Base-by-base conservation (phyloP, 352 stramenopile species). In the Aphanomyces euteiches region DNA sequence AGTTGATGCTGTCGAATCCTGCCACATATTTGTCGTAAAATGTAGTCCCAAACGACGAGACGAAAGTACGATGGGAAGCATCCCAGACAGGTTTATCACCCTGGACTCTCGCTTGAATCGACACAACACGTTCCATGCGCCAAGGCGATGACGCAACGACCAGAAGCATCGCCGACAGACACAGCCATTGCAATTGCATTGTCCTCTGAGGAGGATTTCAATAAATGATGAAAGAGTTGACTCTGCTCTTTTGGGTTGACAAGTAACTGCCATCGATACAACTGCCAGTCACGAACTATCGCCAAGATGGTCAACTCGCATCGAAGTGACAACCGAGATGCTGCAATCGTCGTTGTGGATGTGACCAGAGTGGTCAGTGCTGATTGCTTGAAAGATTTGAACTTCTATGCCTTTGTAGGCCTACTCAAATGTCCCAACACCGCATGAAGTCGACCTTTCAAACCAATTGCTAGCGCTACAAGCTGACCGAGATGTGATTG, bases 1-100 rank as follows among this genome's bases (percentile, higher is more conserved):
- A 89, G 74, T 93, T 93, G 66, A 93, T 84, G 21, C 79, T 88
- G 74, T 94, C 84, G 66, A 92, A 78, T 8, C 67, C 76, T 47
- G 80, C 82, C 13, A 82, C 50, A 75, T 92, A 92, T 37, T 78
- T 74, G 70, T 83, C 56, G 5, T 82, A 57, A 63, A 90, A 89
- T 3, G 79, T 75, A 39, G 8, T 21, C 10, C 64, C 64, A 48
- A 61, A 47, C 36, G 45, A 28, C 12, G 64, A 70, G 34, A 70
- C 64, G 40, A 48, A 70, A 3, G 28, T 50, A 10, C 28, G 12
- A n/a, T 76, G 69, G 36, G 73, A 77, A 3, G 76, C 60, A 68
- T 87, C 85, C 72, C 83, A 87, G 56, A 78, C 64, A 13, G 87
- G 87, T 59, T 74, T 74, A 56, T 93, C 87, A 47, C 77, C 84